Evolutionary conservation across 2,329 filamentous ascomycete genomes (phyloP).

Genomic region (Phialophora tarda): DNA sequence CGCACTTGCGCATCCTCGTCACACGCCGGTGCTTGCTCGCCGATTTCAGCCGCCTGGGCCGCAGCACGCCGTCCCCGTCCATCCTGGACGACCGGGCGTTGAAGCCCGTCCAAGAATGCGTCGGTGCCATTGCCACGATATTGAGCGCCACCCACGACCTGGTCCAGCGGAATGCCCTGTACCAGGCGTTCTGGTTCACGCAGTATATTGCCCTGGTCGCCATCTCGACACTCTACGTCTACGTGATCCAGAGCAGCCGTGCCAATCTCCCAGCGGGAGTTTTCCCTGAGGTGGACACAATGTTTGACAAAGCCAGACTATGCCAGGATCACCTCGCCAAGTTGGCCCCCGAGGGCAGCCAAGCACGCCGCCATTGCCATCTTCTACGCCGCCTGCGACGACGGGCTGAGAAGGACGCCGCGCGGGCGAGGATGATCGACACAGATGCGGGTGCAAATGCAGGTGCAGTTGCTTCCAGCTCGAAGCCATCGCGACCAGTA

Average conservation of each 20-base stretch:
- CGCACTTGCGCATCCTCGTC: constrained; percentile 41
- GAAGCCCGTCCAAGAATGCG: constrained; percentile 38
- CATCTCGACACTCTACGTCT: constrained; percentile 38
- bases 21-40: constrained; percentile 40
- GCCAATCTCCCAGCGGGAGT: constrained; percentile 22
- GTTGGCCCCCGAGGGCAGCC: constrained; percentile 35
- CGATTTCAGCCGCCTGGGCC: constrained; percentile 31
- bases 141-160: constrained; percentile 37
- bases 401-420: constrained; percentile 33
- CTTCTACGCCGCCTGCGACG: constrained; percentile 30
- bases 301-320: constrained; percentile 33
- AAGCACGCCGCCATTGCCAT: constrained; percentile 34
- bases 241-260: constrained; percentile 35
- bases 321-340: constrained; percentile 33
- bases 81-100: constrained; percentile 28
- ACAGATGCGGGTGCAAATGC: not conserved
- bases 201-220: constrained; percentile 40
- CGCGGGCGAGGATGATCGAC: constrained; percentile 5
- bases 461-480: not conserved
- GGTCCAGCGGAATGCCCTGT: constrained; percentile 35
- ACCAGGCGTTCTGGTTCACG: constrained; percentile 43
- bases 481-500: too few species aligned
- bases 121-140: constrained; percentile 37
- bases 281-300: constrained; percentile 28
- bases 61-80: constrained; percentile 7